Evolutionary conservation across 148 eudicot genomes (phyloP).

Genomic region (Amaranthus hypochondriacus): DNA sequence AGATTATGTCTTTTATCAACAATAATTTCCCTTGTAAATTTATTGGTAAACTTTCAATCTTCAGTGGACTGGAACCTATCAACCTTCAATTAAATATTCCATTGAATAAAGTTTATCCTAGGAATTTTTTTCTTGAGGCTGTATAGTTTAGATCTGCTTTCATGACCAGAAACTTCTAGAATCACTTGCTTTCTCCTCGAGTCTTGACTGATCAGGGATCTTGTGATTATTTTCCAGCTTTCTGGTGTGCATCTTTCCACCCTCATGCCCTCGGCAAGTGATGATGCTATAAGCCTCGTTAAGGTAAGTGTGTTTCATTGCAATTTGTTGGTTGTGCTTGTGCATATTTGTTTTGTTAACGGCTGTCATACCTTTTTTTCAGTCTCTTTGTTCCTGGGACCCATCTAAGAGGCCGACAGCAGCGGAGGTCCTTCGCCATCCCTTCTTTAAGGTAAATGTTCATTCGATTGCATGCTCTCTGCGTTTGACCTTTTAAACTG

Average conservation of each 20-base stretch:
- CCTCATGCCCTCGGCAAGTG: constrained; percentile 69
- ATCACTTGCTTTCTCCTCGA: not conserved
- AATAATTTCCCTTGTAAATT: not conserved
- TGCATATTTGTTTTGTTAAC: not conserved
- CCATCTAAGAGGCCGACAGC: constrained; percentile 91
- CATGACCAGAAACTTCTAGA: not conserved
- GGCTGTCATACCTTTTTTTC: not conserved
- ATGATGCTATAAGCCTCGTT: constrained; percentile 66
- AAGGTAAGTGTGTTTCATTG: constrained; percentile 31
- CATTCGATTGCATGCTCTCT: not conserved
- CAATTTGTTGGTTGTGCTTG: not conserved
- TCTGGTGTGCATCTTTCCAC: constrained; percentile 62
- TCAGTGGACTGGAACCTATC: not conserved
- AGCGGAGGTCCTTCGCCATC: constrained; percentile 78
- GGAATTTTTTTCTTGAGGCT: not conserved
- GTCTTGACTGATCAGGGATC: constrained; percentile 1
- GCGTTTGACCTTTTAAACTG: not conserved
- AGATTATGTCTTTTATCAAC: not conserved
- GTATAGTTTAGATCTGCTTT: not conserved
- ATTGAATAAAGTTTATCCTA: not conserved
- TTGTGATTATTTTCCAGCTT: constrained; percentile 33
- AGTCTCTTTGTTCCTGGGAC: constrained; percentile 79
- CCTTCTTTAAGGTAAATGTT: constrained; percentile 72
- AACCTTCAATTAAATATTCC: not conserved
- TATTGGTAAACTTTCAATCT: not conserved